phyloP scores from a whole-genome alignment of 305 asterid genomes.

The Nicotiana rustica region DNA sequence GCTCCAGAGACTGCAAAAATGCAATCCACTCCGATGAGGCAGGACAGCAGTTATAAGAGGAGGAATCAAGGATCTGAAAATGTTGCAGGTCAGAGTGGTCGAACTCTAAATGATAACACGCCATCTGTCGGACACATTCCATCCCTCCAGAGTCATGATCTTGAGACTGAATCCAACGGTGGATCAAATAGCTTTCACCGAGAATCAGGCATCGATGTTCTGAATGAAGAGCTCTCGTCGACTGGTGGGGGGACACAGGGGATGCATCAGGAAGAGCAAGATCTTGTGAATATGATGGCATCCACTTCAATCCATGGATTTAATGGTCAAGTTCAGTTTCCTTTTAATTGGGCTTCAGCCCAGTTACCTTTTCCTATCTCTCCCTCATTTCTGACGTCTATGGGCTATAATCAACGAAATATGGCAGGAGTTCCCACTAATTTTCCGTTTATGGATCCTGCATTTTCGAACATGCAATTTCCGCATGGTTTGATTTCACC shows the following conservation, averaged over 20 bases:
- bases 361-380: constrained; percentile 82
- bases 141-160: constrained; percentile 62
- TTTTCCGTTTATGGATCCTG: constrained; percentile 74
- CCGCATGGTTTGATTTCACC: constrained; percentile 77
- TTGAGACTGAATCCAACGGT: constrained; percentile 58
- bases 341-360: constrained; percentile 66
- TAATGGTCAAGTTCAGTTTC: constrained; percentile 72
- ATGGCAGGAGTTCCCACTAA: constrained; percentile 74
- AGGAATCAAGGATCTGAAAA: constrained; percentile 62
- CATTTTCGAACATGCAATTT: constrained; percentile 72
- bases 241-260: constrained; percentile 61
- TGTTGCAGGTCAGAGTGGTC: constrained; percentile 58
- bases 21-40: constrained; percentile 50
- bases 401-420: constrained; percentile 77
- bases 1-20: constrained; percentile 58
- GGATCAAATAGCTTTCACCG: constrained; percentile 58
- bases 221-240: constrained; percentile 67
- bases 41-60: constrained; percentile 57
- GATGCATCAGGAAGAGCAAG: constrained; percentile 87
- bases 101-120: constrained; percentile 57
- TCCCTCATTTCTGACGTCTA: constrained; percentile 80
- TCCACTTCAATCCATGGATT: constrained; percentile 86
- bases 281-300: constrained; percentile 88
- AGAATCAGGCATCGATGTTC: constrained; percentile 58
- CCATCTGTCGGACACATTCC: constrained; percentile 52